These are phyloP conservation scores for Penicillium tannophilum DNA, from an alignment of 495 filamentous ascomycete genomes.

Conservation along the genomic window DNA sequence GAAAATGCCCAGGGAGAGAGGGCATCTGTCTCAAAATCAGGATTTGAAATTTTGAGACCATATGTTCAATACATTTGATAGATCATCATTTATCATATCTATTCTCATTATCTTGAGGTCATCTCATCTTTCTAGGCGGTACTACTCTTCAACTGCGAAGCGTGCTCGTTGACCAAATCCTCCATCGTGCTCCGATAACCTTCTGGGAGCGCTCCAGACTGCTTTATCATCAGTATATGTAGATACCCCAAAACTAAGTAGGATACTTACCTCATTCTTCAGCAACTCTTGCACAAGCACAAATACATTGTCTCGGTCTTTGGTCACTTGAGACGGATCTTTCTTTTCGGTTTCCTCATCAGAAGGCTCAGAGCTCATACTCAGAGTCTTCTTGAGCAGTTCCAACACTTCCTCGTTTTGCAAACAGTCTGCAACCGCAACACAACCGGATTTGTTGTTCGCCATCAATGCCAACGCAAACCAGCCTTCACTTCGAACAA, in stretches of 20 bases:
- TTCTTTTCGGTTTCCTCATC: conserved; percentile 19
- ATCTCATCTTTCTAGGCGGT: conserved; percentile 2
- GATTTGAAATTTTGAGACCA: not conserved
- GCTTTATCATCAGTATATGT: conserved; percentile 17
- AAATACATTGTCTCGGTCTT: conserved; percentile 65
- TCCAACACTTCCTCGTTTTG: conserved; percentile 47
- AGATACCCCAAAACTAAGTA: not conserved
- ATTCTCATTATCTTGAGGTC: not conserved
- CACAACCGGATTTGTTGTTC: conserved; percentile 48
- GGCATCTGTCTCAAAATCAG: not conserved
- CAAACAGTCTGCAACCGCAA: conserved; percentile 51
- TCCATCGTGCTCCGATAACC: conserved; percentile 31
- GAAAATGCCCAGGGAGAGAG: not conserved
- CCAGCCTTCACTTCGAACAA: conserved; percentile 70
- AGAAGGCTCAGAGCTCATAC: conserved; percentile 43
- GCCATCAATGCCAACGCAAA: conserved; percentile 77
- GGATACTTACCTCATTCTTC: conserved; percentile 49
- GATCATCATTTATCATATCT: not conserved
- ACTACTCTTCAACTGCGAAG: conserved; percentile 24
- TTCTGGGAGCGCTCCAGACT: conserved; percentile 34
- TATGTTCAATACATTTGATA: not conserved
- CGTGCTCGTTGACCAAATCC: conserved; percentile 30
- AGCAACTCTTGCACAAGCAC: conserved; percentile 63
- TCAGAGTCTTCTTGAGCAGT: conserved; percentile 54
- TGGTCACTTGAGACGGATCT: conserved; percentile 33